Evolutionary conservation across 208 protist genomes (phyloP).

Genomic region (Leishmania braziliensis): DNA sequence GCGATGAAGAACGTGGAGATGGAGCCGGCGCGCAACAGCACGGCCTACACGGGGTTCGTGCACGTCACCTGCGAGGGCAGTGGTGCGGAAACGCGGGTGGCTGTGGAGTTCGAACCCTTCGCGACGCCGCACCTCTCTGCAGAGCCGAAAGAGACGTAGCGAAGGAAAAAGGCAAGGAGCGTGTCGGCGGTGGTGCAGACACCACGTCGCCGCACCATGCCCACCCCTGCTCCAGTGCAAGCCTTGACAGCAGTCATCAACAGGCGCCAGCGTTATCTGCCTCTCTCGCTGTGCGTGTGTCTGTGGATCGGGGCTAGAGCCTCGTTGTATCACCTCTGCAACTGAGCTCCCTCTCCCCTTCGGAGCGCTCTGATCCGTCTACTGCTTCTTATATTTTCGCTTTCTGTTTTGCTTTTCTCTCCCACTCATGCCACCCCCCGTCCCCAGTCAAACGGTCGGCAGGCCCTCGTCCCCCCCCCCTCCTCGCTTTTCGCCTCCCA

Average conservation of each 20-base stretch:
- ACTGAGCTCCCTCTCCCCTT: too few relatives aligned
- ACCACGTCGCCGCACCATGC: neutral
- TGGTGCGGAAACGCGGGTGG: slow-evolving; percentile 11
- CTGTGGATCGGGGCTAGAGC: too few relatives aligned
- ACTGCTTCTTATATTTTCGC: too few relatives aligned
- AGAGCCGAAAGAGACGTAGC: slow-evolving; percentile 20
- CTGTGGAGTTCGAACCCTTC: slow-evolving; percentile 22
- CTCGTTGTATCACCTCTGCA: too few relatives aligned
- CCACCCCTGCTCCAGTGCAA: neutral
- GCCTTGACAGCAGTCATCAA: neutral
- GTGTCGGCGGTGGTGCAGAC: neutral
- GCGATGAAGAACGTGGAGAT: slow-evolving; percentile 7
- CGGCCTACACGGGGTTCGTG: slow-evolving; percentile 42
- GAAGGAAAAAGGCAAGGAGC: neutral
- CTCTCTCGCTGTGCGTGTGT: too few relatives aligned
- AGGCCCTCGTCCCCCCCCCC: too few relatives aligned
- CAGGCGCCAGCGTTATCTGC: neutral
- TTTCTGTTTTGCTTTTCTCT: too few relatives aligned
- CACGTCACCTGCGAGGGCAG: slow-evolving; percentile 17
- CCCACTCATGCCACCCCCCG: too few relatives aligned
- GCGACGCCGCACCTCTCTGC: slow-evolving; percentile 30
- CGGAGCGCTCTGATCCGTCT: too few relatives aligned
- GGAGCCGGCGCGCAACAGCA: neutral
- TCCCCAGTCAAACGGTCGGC: too few relatives aligned
- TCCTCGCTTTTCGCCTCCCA: too few relatives aligned